Base-by-base conservation (phyloP, 2,329 filamentous ascomycete genomes). In the Sphaceloma murrayae region DNA sequence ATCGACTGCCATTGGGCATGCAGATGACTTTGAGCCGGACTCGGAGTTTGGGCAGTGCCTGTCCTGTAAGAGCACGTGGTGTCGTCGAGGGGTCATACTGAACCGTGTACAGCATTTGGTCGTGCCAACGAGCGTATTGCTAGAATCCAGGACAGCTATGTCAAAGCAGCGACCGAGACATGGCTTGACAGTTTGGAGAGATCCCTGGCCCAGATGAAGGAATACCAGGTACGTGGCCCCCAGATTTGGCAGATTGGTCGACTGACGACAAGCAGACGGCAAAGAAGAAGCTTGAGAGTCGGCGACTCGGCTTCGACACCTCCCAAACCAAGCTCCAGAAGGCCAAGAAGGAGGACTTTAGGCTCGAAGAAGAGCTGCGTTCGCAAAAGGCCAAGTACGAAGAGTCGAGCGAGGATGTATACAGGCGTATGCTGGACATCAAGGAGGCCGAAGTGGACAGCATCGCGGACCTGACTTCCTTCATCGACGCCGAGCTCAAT, bases 331-430 rank as follows among this genome's bases (percentile, higher is more conserved):
- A 94, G 69, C 80, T 94, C 77, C 81, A 93, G 58, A 95, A 94
- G 64, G 80, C 82, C 17, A 94, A 94, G 68, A 86, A 82, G 56
- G 89, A 96, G 57, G 89, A 96, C 61, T 94, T 91, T 67, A 75
- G 86, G 50, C 74, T 91, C 46, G 91, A 96, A 62, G 89, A 96
- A 60, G 89, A 96, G 63, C 75, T 94, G 44, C 82, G 89, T 46
- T 75, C 79, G 19, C 85, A 91, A 61, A 94, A 94, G 62, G 84
- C 85, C 55, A 96, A 96, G 66, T 96, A 94, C 58, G 91, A 96
- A 59, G 91, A 96, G 67, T 82, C 85, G 11, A 91, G 77, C 58
- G 89, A 96, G 58, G 89, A 96, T 56, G 88, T 96, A 45, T 75
- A 81, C 54, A 78, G 89, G 48, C 77, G 89, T 45, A 96, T 96